A percentile compares a stretch with the other conserved stretches of the same genome.
Conservation (phyloP, 257 asterid species). For the Salvia rosmarinus region DNA sequence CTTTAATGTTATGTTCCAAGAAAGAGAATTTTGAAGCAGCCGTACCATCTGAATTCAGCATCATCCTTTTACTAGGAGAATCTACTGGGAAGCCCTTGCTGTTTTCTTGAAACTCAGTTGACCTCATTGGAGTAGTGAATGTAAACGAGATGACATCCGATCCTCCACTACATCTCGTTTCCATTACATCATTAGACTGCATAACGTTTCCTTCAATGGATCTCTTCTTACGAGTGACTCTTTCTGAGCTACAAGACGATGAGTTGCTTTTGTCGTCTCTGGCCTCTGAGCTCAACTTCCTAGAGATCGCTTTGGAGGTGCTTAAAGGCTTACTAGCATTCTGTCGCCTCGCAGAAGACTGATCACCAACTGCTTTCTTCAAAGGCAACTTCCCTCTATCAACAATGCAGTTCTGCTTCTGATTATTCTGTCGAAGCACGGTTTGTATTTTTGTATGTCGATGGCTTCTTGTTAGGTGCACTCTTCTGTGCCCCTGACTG, state of each 20-base stretch:
- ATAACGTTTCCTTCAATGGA: conserved; percentile 57
- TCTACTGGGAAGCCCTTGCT: conserved; percentile 40
- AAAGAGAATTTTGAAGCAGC: conserved; percentile 47
- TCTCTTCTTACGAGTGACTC: conserved; percentile 56
- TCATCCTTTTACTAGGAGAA: conserved; percentile 50
- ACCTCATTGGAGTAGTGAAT: conserved; percentile 76
- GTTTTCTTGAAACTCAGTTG: conserved; percentile 45
- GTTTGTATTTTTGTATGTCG: conserved; percentile 39
- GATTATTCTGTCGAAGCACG: conserved; percentile 82
- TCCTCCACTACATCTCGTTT: conserved; percentile 45
- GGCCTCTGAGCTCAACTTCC: conserved; percentile 49
- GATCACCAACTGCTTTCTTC: conserved; percentile 47
- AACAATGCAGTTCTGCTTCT: conserved; percentile 69
- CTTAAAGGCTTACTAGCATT: conserved; percentile 48
- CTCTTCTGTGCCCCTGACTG: conserved; percentile 53
- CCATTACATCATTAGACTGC: conserved; percentile 40
- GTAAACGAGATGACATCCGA: conserved; percentile 84
- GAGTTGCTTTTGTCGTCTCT: conserved; percentile 51
- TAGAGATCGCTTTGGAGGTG: conserved; percentile 53
- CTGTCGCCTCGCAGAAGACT: conserved; percentile 46
- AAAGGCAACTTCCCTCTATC: conserved; percentile 62
- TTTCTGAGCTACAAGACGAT: conserved; percentile 47
- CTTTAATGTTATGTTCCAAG: conserved; percentile 45
- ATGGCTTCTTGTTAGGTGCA: conserved; percentile 47
- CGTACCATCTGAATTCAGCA: conserved; percentile 44